A percentile compares a stretch with the other conserved stretches of the same genome.
These are phyloP conservation scores for Bipolaris victoriae DNA, from an alignment of 2,329 filamentous ascomycete genomes.

Conservation along the genomic window DNA sequence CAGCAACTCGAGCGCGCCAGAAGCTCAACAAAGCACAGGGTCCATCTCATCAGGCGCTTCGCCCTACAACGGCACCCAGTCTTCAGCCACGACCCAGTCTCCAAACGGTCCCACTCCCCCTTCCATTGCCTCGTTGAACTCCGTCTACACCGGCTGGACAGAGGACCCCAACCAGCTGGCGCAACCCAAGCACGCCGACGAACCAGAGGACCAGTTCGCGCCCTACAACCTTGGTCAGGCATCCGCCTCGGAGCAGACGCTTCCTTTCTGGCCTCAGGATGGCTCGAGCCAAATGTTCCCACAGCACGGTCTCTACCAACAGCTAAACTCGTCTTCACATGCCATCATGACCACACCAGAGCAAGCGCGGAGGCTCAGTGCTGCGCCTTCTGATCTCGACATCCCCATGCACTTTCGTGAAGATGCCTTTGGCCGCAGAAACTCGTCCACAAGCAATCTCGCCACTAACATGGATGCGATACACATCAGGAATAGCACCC, in stretches of 20 bases:
- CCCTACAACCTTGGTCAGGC: constrained; percentile 40
- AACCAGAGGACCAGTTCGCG: constrained; percentile 40
- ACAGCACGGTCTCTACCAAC: constrained; percentile 44
- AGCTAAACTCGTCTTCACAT: constrained; percentile 45
- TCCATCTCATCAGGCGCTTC: constrained; percentile 44
- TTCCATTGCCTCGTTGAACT: constrained; percentile 46
- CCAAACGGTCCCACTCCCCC: constrained; percentile 40
- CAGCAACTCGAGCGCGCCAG: constrained; percentile 30
- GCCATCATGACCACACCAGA: constrained; percentile 45
- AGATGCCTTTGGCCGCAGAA: constrained; percentile 43
- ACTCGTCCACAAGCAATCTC: constrained; percentile 49
- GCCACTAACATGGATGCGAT: constrained; percentile 49
- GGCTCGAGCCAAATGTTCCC: constrained; percentile 31
- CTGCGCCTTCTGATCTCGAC: constrained; percentile 42
- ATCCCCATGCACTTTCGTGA: constrained; percentile 38
- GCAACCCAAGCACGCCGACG: constrained; percentile 33
- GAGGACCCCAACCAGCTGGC: constrained; percentile 36
- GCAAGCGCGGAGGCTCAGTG: constrained; percentile 38
- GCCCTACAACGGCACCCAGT: constrained; percentile 45
- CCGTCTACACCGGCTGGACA: constrained; percentile 47
- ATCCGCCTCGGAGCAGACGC: constrained; percentile 40
- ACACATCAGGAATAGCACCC: constrained; percentile 44
- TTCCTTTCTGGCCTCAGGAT: constrained; percentile 38
- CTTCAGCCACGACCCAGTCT: constrained; percentile 40
- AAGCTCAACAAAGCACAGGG: constrained; percentile 39